These are phyloP conservation scores for Colletotrichum euphorbiae DNA, from an alignment of 2,329 filamentous ascomycete genomes.

Conservation along the genomic window DNA sequence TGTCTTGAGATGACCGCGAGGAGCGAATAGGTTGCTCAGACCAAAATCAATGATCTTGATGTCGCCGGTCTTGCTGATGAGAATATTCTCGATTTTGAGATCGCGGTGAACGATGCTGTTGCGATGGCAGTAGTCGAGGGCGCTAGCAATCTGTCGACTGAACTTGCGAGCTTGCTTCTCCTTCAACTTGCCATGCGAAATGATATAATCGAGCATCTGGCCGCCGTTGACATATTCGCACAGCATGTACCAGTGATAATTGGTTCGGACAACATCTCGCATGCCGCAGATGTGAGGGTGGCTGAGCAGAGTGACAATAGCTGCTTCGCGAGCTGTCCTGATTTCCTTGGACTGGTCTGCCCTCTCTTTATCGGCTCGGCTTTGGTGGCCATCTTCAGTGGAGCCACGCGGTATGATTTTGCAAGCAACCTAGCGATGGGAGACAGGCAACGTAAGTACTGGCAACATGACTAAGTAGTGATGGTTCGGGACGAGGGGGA, in stretches of 20 bases:
- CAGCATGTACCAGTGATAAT: conserved; percentile 99
- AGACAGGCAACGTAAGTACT: conserved; percentile 3
- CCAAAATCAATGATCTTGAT: conserved; percentile 99
- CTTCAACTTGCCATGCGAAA: conserved; percentile 96
- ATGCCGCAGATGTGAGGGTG: conserved; percentile 97
- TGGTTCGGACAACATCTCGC: conserved; percentile 93
- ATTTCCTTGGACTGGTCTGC: conserved; percentile 98
- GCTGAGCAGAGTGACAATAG: conserved; percentile 92
- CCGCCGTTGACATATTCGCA: conserved; percentile 99
- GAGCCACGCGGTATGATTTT: conserved; percentile 96
- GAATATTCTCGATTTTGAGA: conserved; percentile 98
- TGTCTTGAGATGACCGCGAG: conserved; percentile 86
- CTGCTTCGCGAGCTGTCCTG: conserved; percentile 92
- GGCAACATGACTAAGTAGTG: not conserved
- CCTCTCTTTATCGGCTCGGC: conserved; percentile 80
- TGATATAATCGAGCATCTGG: conserved; percentile 99
- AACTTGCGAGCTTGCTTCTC: conserved; percentile 99
- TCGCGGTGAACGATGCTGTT: conserved; percentile 99
- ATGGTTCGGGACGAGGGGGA: not conserved
- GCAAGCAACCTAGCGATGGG: conserved; percentile 78
- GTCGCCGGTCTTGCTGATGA: conserved; percentile 98
- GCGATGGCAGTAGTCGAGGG: conserved; percentile 95
- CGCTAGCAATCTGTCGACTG: conserved; percentile 95
- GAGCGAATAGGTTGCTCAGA: conserved; percentile 94
- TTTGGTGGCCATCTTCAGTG: conserved; percentile 83